phyloP scores from a whole-genome alignment of 2,329 filamentous ascomycete genomes.

The Uncinocarpus reesii region DNA sequence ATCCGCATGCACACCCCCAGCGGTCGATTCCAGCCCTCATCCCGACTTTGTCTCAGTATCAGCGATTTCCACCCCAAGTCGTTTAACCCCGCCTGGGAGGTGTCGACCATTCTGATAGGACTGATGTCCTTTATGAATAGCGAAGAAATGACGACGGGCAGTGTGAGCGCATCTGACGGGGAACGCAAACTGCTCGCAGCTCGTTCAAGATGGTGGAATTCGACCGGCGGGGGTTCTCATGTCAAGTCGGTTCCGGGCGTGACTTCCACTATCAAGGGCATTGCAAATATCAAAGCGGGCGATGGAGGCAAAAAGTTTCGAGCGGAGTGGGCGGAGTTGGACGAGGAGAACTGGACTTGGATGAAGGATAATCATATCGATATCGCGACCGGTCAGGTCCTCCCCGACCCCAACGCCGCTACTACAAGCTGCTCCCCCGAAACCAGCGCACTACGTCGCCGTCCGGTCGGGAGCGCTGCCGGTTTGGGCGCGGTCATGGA shows the following conservation, averaged over 20 bases:
- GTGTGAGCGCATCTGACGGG: slow-evolving; percentile 61
- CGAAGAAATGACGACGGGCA: slow-evolving; percentile 96
- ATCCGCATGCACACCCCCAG: slow-evolving; percentile 99
- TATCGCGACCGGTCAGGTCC: slow-evolving; percentile 57
- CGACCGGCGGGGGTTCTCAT: slow-evolving; percentile 73
- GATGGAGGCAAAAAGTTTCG: slow-evolving; percentile 88
- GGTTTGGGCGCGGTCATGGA: slow-evolving; percentile 60
- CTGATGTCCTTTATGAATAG: slow-evolving; percentile 96
- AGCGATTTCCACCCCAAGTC: slow-evolving; percentile 96
- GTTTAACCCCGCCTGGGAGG: slow-evolving; percentile 98
- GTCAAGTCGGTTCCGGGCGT: slow-evolving; percentile 39
- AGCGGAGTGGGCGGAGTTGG: slow-evolving; percentile 78
- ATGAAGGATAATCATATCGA: slow-evolving; percentile 78
- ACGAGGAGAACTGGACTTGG: slow-evolving; percentile 84
- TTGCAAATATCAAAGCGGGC: slow-evolving; percentile 71
- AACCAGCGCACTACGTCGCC: slow-evolving; percentile 54
- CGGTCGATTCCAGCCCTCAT: slow-evolving; percentile 87
- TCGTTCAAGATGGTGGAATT: slow-evolving; percentile 90
- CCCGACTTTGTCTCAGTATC: slow-evolving; percentile 86
- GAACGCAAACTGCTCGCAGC: slow-evolving; percentile 71
- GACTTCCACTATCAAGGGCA: slow-evolving; percentile 54
- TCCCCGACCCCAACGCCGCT: slow-evolving; percentile 39
- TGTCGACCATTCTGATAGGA: slow-evolving; percentile 89
- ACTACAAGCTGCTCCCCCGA: slow-evolving; percentile 48
- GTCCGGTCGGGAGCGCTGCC: slow-evolving; percentile 47